Evolutionary conservation across 257 asterid species (phyloP), one percentile per base, ranked within the genome.

Genomic region (Capsicum pubescens): DNA sequence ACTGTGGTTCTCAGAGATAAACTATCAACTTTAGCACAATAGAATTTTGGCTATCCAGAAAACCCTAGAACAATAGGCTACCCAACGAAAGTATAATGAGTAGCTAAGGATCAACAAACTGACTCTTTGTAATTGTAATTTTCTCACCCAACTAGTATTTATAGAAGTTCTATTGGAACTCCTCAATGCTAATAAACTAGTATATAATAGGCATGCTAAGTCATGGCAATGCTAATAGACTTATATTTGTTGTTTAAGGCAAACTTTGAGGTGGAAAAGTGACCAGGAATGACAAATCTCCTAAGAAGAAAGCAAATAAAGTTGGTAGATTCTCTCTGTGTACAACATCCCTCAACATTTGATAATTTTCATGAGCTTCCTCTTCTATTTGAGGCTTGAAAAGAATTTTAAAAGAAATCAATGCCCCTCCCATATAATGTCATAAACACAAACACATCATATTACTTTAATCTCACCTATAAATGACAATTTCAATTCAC

Each of bases 101-200:
- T 71, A 71, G 57, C 39, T 48, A 72, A 72, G 80, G 42, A 72
- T 46, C 56, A 72, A 72, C 10, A 72, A 19, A 48, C 59, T 11
- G 59, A 72, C 7, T 46, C 59, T 11, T 46, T 46, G 17, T 9
- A 19, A 48, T 3, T 11, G 42, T 72, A 1, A 19, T 11, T n/a
- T 72, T 72, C 42, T 48, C 59, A 48, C 59, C 36, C 36, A 71
- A 44, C 58, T 71, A 10, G 79, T 39, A 39, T 15, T 71, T 71
- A 44, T n/a, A n/a, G 36, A 44, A 44, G 57, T 8, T 44, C 9
- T 17, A 44, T 71, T 71, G 79, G n/a, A 71, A 71, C 79, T 71
- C 17, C 79, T 71, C 79, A 9, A 16, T 71, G 36, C 57, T 44
- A 16, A 46, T 46, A 71, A 70, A 46, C 9, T 71, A 56, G 7